Conservation (phyloP, 331 rosid species). For the Quercus tomentella region DNA sequence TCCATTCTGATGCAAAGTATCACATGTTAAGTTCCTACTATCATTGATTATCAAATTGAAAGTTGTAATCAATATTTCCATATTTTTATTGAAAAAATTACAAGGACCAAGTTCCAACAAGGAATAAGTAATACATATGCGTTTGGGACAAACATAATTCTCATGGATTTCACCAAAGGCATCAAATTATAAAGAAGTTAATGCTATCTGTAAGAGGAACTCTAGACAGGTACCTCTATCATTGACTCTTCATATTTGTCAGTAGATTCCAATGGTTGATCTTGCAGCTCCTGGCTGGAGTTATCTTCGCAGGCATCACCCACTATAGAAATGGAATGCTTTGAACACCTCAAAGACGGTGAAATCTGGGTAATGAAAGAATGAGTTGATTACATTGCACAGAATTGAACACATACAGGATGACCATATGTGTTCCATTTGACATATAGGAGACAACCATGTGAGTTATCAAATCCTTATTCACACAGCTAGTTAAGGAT, state of each 20-base stretch:
- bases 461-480: neutral
- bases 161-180: neutral
- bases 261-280: slow-evolving; percentile 26
- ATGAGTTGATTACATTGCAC: neutral
- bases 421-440: neutral
- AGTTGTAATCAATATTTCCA: neutral
- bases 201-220: neutral
- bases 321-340: slow-evolving; percentile 21
- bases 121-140: neutral
- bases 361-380: slow-evolving; percentile 24
- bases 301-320: slow-evolving; percentile 14
- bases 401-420: neutral
- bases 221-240: slow-evolving; percentile 33
- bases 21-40: neutral
- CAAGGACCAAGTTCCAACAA: neutral
- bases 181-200: neutral
- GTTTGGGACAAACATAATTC: neutral
- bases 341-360: slow-evolving; percentile 29
- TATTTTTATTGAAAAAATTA: neutral
- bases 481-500: neutral
- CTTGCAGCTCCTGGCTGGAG: slow-evolving; percentile 21
- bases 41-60: neutral
- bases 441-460: neutral
- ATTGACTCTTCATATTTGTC: slow-evolving; percentile 19
- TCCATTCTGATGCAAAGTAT: slow-evolving; percentile 34